These are phyloP conservation scores for Epichloe gansuensis DNA, from an alignment of 2,329 filamentous ascomycete genomes.

Conservation along the genomic window DNA sequence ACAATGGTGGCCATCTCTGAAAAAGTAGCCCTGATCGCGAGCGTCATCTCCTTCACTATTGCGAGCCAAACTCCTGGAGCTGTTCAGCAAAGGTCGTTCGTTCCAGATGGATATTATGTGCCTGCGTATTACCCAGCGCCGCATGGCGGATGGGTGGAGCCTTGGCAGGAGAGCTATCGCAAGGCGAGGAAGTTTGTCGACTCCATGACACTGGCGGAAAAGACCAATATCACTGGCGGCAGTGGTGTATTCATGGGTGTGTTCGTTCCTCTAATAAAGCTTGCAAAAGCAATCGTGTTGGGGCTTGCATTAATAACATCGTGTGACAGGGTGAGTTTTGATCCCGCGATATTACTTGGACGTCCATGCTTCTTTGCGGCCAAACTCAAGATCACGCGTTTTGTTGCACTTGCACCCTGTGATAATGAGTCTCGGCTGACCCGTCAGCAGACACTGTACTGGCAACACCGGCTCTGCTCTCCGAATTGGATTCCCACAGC, in stretches of 20 bases:
- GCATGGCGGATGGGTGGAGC: conserved; percentile 55
- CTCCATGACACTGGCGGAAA: conserved; percentile 69
- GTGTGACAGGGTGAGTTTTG: conserved; percentile 2
- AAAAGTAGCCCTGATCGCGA: background rate
- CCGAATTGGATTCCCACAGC: conserved; percentile 58
- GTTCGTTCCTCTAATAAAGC: background rate
- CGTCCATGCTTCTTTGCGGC: background rate
- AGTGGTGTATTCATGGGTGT: conserved; percentile 59
- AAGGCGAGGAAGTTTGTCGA: conserved; percentile 58
- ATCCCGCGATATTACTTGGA: background rate
- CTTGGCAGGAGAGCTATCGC: conserved; percentile 58
- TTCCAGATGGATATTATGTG: conserved; percentile 22
- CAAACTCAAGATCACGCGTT: background rate
- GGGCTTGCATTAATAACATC: background rate
- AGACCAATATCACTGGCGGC: conserved; percentile 64
- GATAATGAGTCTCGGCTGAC: background rate
- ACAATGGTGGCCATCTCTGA: background rate
- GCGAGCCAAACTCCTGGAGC: background rate
- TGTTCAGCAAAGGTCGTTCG: background rate
- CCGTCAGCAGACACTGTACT: conserved; percentile 44
- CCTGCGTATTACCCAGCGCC: conserved; percentile 59
- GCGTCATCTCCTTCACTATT: background rate
- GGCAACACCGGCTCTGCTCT: conserved; percentile 64
- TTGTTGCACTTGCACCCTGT: background rate
- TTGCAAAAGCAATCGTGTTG: background rate